These are phyloP conservation scores for Trichosanthes truncata DNA, from an alignment of 306 rosid genomes.

Conservation along the genomic window DNA sequence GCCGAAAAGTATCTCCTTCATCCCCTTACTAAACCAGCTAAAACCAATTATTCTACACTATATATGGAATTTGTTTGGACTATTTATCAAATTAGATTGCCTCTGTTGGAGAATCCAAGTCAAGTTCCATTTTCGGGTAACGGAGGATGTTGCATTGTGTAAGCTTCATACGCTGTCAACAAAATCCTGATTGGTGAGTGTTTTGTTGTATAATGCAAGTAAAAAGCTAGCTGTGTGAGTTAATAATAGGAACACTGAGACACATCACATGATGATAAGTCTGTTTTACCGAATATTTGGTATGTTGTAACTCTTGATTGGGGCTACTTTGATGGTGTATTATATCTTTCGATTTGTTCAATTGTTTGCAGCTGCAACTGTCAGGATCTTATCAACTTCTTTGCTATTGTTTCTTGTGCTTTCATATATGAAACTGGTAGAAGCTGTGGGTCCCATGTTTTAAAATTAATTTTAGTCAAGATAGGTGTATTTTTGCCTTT, in stretches of 20 bases:
- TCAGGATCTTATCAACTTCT: neutral
- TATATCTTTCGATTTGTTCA: neutral
- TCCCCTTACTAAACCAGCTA: neutral
- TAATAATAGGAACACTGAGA: neutral
- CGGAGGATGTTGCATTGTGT: neutral
- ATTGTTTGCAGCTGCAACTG: neutral
- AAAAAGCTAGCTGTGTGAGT: neutral
- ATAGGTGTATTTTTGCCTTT: too few species aligned
- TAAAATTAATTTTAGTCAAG: too few species aligned
- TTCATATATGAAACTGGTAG: neutral
- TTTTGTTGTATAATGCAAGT: constrained; percentile 6
- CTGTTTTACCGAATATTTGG: neutral
- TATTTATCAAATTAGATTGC: neutral
- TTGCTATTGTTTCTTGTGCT: neutral
- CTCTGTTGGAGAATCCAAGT: neutral
- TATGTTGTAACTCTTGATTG: neutral
- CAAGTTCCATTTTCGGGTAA: neutral
- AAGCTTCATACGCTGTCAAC: neutral
- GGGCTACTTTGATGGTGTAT: neutral
- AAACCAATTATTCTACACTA: neutral
- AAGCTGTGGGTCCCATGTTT: neutral
- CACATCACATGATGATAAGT: neutral
- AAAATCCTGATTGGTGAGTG: neutral
- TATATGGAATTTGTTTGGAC: neutral
- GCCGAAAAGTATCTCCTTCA: neutral